Conservation (phyloP, 805 yeast species). For the Clavispora vitiphila region DNA sequence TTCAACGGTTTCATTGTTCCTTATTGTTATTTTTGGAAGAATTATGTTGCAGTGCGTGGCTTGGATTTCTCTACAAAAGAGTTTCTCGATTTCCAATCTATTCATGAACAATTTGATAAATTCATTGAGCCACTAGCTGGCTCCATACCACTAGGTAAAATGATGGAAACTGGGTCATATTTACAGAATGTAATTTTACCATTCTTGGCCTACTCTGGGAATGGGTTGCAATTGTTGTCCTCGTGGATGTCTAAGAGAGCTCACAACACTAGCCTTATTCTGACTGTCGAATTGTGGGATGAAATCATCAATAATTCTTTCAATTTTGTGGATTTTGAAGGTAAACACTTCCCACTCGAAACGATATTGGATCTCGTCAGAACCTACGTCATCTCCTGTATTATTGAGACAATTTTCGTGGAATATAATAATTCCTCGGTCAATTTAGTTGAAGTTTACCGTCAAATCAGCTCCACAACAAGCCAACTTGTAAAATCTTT, state of each 20-base stretch:
- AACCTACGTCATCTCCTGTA: slow-evolving; percentile 5
- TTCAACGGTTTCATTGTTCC: slow-evolving; percentile 23
- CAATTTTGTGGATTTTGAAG: slow-evolving; percentile 1
- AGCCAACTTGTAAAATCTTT: not conserved
- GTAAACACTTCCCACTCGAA: not conserved
- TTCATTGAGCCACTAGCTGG: slow-evolving; percentile 21
- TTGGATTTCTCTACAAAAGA: slow-evolving; percentile 3
- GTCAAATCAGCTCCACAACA: slow-evolving; percentile 22
- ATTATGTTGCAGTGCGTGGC: slow-evolving; percentile 16
- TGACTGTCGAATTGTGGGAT: slow-evolving; percentile 11
- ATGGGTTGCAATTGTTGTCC: slow-evolving; percentile 22
- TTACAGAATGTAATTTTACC: slow-evolving; percentile 28
- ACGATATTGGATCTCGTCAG: slow-evolving; percentile 3
- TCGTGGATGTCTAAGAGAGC: slow-evolving; percentile 19
- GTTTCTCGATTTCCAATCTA: slow-evolving; percentile 9
- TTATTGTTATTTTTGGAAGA: slow-evolving; percentile 25
- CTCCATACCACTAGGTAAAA: not conserved
- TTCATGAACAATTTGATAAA: slow-evolving; percentile 16
- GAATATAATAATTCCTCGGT: slow-evolving; percentile 17
- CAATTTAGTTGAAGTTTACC: slow-evolving; percentile 26
- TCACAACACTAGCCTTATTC: not conserved
- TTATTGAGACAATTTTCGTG: slow-evolving; percentile 4
- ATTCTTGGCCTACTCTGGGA: slow-evolving; percentile 13
- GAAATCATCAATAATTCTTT: slow-evolving; percentile 5
- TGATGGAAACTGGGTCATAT: slow-evolving; percentile 15